Base-by-base conservation (phyloP, 1,284 basidiomycete genomes). In the Cutaneotrichosporon cavernicola region DNA sequence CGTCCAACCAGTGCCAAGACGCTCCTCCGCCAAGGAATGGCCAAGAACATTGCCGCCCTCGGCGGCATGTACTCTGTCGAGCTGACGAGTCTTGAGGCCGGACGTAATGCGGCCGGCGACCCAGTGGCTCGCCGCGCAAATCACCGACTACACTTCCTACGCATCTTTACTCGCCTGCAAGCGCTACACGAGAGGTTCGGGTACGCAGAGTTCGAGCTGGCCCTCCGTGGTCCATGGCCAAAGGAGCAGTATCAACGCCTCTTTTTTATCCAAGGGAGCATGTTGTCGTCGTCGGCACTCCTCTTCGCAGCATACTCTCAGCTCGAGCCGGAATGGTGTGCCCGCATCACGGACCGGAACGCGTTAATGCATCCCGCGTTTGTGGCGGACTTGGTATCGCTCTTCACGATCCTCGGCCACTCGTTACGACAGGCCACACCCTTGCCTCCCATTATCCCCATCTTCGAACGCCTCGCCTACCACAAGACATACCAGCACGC, bases 151-250 rank as follows among this genome's bases (percentile, higher is more conserved):
- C 66, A 68, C 4, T 76, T 76, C 60, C 51, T 77, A 18, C 70
- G 69, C 43, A 71, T 78, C 32, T 63, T 74, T 26, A 74, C 64
- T 18, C 64, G 72, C 26, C 61, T 76, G 21, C 65, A 73, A 58
- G 65, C 30, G 5, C 71, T 78, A 38, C 60, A 72, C n/a, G 63
- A 67, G 22, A 73, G 76, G 30, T 66, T 79, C 40, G 62, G 31
- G 0, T 75, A 65, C 51, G 77, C 76, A 0, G 40, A 36, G 5
- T 21, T 70, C 31, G 79, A 81, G 58, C 77, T 76, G 10, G 70
- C 67, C 7, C 31, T 79, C 22, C 69, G 65, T 38, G 80, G 80
- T 8, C 75, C 74, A 0, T 81, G 80, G 80, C 80, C 80, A 2
- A 70, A 71, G 22, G 61, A 67, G 26, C 65, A 72, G 38, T 81